Evolutionary conservation across 177 flowering plant species (phyloP), one percentile per base, ranked within the genome.

Genomic region (Tripterygium wilfordii): DNA sequence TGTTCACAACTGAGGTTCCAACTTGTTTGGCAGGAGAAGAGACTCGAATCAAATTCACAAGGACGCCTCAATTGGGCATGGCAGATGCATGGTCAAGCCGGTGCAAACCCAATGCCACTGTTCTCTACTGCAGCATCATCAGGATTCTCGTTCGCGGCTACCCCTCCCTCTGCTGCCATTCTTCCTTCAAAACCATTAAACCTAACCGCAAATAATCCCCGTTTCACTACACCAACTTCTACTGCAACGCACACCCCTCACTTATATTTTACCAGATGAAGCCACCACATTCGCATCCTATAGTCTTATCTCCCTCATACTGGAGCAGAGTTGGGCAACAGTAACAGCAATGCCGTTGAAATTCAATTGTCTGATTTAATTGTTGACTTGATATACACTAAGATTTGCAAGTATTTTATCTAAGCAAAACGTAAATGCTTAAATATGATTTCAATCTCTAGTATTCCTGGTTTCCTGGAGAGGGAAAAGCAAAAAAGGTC

Each of bases 41-140:
- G 53, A 55, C 43, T 23, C 22, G 71, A 62, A 35, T 31, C 50
- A 19, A 48, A 58, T 18, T 42, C 67, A 24, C 68, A 60, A 28
- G 66, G 64, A 25, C 36, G 37, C 39, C 60, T 60, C 27, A 48
- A 53, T 37, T 62, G 74, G 78, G 62, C 59, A 23, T 69, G 70
- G 72, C 67, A 64, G 58, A 60, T 55, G 52, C 64, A 54, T 38
- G 53, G 67, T 47, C 69, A 59, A 26, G 63, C 49, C 48, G 49
- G 22, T 54, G 62, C 62, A 13, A 36, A 55, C 27, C 57, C 62
- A 49, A 25, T 56, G 70, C 61, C 63, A 36, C 14, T 64, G 61
- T 64, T 55, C 61, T 72, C 72, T 19, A 45, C 64, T 58, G 79
- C 79, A 74, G 79, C 79, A 74, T 74, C 79, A 74, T 74, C 79